phyloP scores from a whole-genome alignment of 2,329 filamentous ascomycete species.

The Cladosporium sp. region DNA sequence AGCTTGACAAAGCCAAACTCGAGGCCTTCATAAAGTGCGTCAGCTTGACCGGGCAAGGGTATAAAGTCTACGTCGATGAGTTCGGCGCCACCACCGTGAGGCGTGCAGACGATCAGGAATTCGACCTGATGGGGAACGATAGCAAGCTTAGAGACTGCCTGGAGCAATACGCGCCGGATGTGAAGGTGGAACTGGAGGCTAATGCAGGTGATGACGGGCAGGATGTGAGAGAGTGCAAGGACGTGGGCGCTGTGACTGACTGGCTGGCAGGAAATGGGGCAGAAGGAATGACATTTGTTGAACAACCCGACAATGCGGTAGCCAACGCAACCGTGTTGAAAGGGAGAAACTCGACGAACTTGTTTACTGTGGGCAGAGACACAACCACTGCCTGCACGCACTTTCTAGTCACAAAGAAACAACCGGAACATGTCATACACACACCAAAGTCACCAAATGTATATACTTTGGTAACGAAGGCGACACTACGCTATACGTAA shows the following conservation, averaged over 20 bases:
- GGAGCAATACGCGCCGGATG: neutral
- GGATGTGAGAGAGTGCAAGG: neutral
- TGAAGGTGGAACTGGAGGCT: neutral
- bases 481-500: neutral
- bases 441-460: neutral
- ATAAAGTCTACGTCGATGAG: neutral
- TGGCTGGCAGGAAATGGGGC: neutral
- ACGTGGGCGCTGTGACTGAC: neutral
- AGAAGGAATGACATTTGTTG: neutral
- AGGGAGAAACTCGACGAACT: neutral
- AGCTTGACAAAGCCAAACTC: neutral
- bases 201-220: neutral
- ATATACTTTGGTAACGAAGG: neutral
- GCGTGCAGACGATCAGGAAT: neutral
- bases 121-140: neutral
- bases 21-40: neutral
- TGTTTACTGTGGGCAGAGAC: neutral
- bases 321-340: neutral
- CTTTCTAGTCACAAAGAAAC: neutral
- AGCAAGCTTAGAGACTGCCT: neutral
- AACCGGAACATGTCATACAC: neutral
- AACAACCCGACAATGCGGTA: neutral
- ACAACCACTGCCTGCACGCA: neutral
- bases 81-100: neutral
- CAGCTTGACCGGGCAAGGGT: neutral